phyloP scores from a whole-genome alignment of 306 rosid genomes.

The Cercis canadensis region DNA sequence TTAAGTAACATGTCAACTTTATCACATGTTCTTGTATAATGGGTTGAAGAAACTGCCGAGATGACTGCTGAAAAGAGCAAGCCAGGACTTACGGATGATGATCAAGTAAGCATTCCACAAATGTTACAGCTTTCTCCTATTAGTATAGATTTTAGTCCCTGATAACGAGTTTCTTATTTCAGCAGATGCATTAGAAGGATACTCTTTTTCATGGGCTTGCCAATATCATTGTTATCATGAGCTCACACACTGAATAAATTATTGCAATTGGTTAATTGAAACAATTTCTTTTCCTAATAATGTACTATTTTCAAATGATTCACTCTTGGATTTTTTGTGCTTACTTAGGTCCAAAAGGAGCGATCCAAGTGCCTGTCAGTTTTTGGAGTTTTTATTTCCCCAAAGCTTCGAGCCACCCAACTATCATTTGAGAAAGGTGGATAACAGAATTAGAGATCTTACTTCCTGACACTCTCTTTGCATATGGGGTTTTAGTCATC shows the following conservation, averaged over 20 bases:
- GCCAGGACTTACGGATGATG: constrained; percentile 43
- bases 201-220: too few species aligned
- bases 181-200: constrained; percentile 24
- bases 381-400: constrained; percentile 85
- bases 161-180: background rate
- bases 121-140: constrained; percentile 16
- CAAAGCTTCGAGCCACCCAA: constrained; percentile 85
- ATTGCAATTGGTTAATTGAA: constrained; percentile 17
- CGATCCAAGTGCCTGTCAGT: constrained; percentile 63
- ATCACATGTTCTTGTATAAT: constrained; percentile 39
- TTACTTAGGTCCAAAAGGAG: constrained; percentile 66
- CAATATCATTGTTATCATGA: too few species aligned
- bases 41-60: constrained; percentile 42
- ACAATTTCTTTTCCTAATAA: constrained; percentile 2
- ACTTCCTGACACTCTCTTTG: constrained; percentile 8
- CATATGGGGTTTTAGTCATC: constrained; percentile 10
- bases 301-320: constrained; percentile 24
- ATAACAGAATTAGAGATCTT: constrained; percentile 1
- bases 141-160: background rate
- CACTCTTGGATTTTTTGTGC: constrained; percentile 23
- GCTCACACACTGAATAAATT: constrained; percentile 14
- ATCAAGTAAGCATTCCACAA: constrained; percentile 49
- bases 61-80: constrained; percentile 36
- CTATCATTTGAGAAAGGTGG: constrained; percentile 87
- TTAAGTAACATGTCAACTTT: constrained; percentile 25